Conservation (phyloP, 2,329 filamentous ascomycete species). For the Hypoxylon sp. region DNA sequence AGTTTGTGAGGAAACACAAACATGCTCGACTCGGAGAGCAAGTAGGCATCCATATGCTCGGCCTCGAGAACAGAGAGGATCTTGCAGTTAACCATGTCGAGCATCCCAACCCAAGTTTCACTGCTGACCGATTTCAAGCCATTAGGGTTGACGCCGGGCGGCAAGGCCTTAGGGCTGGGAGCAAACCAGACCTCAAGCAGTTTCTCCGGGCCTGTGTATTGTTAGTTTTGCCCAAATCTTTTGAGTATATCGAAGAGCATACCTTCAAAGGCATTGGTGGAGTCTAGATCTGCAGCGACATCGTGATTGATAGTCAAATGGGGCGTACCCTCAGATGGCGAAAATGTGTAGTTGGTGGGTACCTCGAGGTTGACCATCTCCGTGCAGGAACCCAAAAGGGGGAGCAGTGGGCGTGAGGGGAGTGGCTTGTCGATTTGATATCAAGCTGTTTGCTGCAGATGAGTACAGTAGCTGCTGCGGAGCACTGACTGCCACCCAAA, state of each 20-base stretch:
- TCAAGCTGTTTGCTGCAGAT: conserved; percentile 43
- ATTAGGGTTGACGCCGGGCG: conserved; percentile 75
- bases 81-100: conserved; percentile 98
- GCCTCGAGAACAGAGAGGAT: conserved; percentile 94
- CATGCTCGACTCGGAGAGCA: conserved; percentile 99
- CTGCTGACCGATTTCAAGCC: conserved; percentile 88
- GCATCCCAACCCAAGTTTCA: conserved; percentile 94
- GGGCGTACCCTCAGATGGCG: conserved; percentile 84
- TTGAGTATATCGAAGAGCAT: conserved; percentile 36
- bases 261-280: conserved; percentile 96
- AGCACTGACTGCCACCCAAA: conserved; percentile 98
- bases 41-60: conserved; percentile 94
- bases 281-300: conserved; percentile 92
- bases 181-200: conserved; percentile 98
- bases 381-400: conserved; percentile 52
- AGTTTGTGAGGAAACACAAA: conserved; percentile 99
- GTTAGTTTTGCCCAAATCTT: conserved; percentile 19
- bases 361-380: conserved; percentile 89
- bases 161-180: conserved; percentile 79
- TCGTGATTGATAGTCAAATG: conserved; percentile 97
- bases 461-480: conserved; percentile 71
- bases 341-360: conserved; percentile 84
- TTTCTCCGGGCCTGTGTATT: conserved; percentile 85
- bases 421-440: conserved; percentile 43
- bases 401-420: conserved; percentile 42